Conservation (phyloP, 768 basidiomycete genomes). For the Neoboletus magnificus region DNA sequence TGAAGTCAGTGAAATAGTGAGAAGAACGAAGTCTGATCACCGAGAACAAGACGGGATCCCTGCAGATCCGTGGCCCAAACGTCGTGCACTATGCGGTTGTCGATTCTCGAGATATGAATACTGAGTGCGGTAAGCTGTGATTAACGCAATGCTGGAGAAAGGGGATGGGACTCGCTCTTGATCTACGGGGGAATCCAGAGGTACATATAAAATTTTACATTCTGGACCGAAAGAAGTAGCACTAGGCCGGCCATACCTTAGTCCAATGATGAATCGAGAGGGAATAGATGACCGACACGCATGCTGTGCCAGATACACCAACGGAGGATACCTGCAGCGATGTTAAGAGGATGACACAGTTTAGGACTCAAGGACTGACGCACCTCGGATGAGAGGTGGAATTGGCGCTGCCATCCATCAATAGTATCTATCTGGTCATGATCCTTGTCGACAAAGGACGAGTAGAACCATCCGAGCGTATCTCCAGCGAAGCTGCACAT, state of each 20-base stretch:
- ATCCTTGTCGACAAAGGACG: slow-evolving; percentile 20
- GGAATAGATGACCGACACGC: slow-evolving; percentile 41
- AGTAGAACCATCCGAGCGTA: slow-evolving; percentile 49
- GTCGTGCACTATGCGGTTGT: slow-evolving; percentile 45
- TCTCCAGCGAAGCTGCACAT: slow-evolving; percentile 49
- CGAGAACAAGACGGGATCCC: slow-evolving; percentile 49
- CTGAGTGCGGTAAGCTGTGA: slow-evolving; percentile 4
- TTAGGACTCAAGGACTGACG: not conserved
- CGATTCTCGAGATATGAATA: slow-evolving; percentile 26
- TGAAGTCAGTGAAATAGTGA: not conserved
- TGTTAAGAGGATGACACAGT: not conserved
- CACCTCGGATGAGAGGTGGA: slow-evolving; percentile 35
- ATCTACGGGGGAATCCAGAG: slow-evolving; percentile 39
- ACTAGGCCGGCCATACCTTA: slow-evolving; percentile 33
- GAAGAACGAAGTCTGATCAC: slow-evolving; percentile 29
- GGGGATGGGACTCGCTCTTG: slow-evolving; percentile 35
- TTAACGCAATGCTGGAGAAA: not conserved
- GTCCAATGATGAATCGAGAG: not conserved
- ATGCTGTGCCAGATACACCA: slow-evolving; percentile 41
- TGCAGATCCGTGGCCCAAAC: slow-evolving; percentile 54
- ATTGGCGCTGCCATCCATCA: slow-evolving; percentile 40
- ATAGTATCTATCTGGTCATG: not conserved
- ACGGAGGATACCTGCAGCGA: slow-evolving; percentile 49
- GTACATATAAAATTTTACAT: slow-evolving; percentile 41
- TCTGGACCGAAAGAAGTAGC: slow-evolving; percentile 56